A percentile compares a stretch with the other conserved stretches of the same genome.
Conservation (phyloP, 2,329 filamentous ascomycete species). For the Aspergillus oerlinghausenensis region DNA sequence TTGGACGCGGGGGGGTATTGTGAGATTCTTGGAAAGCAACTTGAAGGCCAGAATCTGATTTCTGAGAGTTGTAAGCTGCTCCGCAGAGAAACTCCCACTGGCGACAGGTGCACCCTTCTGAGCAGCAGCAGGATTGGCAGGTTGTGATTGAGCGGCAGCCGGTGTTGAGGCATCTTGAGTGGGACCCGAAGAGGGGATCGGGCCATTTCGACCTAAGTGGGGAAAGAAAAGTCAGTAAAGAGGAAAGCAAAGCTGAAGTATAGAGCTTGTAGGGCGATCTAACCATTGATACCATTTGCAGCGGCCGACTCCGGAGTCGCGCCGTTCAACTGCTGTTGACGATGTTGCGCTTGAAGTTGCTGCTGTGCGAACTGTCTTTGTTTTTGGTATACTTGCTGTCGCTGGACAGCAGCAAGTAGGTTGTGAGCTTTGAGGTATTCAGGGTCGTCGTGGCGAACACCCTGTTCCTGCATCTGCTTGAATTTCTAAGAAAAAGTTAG, state of each 20-base stretch:
- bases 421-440: conserved; percentile 80
- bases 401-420: conserved; percentile 67
- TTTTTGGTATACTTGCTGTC: conserved; percentile 56
- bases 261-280: conserved; percentile 6
- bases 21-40: conserved; percentile 78
- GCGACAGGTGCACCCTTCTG: conserved; percentile 28
- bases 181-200: conserved; percentile 29
- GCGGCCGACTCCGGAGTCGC: conserved; percentile 23
- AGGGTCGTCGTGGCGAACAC: conserved; percentile 75
- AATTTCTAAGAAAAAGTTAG: conserved; percentile 64
- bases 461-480: conserved; percentile 80
- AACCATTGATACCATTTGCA: conserved; percentile 42
- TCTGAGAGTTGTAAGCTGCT: conserved; percentile 73
- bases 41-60: conserved; percentile 92
- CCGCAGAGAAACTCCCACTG: conserved; percentile 64
- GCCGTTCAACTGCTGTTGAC: conserved; percentile 46
- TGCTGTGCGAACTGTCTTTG: conserved; percentile 46
- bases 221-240: not conserved
- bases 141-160: conserved; percentile 17
- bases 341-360: conserved; percentile 36
- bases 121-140: conserved; percentile 14
- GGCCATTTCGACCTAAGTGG: conserved; percentile 31
- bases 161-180: conserved; percentile 20
- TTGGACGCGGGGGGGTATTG: conserved; percentile 73
- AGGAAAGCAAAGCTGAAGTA: not conserved